Evolutionary conservation across 345 rosid species (phyloP), one percentile per base, ranked within the genome.

Genomic region (Abelmoschus esculentus): DNA sequence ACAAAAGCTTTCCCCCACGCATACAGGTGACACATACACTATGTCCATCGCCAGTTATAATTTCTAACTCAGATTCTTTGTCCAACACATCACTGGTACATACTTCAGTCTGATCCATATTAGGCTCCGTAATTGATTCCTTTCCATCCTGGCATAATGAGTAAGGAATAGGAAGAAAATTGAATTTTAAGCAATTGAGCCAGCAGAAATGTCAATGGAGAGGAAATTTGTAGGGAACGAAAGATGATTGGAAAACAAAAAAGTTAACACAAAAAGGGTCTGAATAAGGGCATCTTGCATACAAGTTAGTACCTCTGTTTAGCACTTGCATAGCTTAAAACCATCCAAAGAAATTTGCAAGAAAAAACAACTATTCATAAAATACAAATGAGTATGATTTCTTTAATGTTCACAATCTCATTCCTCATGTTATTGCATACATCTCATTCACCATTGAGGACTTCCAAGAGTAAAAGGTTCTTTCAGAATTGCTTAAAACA

Each of bases 1-100:
- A 87, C 89, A 81, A 62, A 75, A 87, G 77, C 56, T 72, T 77
- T 66, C 87, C 89, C 26, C 81, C 81, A 72, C 72, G 82, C 75
- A 77, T 82, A 76, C 89, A 85, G 68, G 76, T 18, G 55, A 38
- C 22, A 77, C 84, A 82, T 46, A 66, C 60, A 72, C 74, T 79
- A 63, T 68, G 75, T 26, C 69, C 44, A 2, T 57, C 67, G 26
- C 72, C 74, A 8, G 38, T 52, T 62, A 61, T 72, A 70, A 40
- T 50, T 17, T 47, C 53, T 7, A 47, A 22, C 38, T 59, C 60
- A 57, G 40, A 26, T 49, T 50, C 67, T 40, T 59, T 47, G 28
- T 56, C 59, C 34, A 38, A 19, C 5, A 40, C 60, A 67, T 44
- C 67, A 58, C 29, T 34, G 2, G 17, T 15, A 42, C 38, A 26